Evolutionary conservation across 768 basidiomycete genomes (phyloP).

Genomic region (Hericium erinaceus): DNA sequence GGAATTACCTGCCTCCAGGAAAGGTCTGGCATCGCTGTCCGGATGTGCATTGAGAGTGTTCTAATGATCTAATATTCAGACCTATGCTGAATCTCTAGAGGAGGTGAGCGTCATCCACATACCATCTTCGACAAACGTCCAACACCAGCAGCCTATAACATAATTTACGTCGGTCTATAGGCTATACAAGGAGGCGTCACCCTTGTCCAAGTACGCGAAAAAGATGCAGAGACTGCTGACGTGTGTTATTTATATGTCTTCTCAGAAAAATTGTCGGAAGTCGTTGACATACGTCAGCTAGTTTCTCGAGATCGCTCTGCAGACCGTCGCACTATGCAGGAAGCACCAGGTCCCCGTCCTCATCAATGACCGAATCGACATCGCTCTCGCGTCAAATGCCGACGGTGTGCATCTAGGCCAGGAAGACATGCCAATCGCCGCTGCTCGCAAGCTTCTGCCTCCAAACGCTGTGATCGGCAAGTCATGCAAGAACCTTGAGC

Average conservation of each 20-base stretch:
- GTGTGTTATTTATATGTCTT: slow-evolving; percentile 30
- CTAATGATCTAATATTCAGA: neutral
- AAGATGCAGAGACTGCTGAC: slow-evolving; percentile 70
- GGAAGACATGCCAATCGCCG: slow-evolving; percentile 64
- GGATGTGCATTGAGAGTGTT: neutral
- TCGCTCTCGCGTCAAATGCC: slow-evolving; percentile 69
- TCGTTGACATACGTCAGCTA: slow-evolving; percentile 19
- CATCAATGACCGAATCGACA: slow-evolving; percentile 84
- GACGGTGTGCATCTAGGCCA: slow-evolving; percentile 88
- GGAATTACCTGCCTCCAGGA: slow-evolving; percentile 64
- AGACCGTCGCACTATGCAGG: slow-evolving; percentile 63
- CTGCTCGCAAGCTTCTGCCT: slow-evolving; percentile 64
- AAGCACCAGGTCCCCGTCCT: slow-evolving; percentile 74
- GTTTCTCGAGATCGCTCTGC: slow-evolving; percentile 69
- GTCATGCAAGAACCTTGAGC: slow-evolving; percentile 59
- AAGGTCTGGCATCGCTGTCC: slow-evolving; percentile 38
- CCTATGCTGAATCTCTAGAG: slow-evolving; percentile 6
- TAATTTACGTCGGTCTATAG: slow-evolving; percentile 26
- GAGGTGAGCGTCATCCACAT: neutral
- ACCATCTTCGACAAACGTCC: neutral
- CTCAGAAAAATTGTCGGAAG: neutral
- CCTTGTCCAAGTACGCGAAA: slow-evolving; percentile 85
- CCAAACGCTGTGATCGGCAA: slow-evolving; percentile 67
- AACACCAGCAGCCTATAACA: neutral
- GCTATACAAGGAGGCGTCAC: slow-evolving; percentile 83